phyloP scores from a whole-genome alignment of 139 green algal species.

The Ettlia oleoabundans region DNA sequence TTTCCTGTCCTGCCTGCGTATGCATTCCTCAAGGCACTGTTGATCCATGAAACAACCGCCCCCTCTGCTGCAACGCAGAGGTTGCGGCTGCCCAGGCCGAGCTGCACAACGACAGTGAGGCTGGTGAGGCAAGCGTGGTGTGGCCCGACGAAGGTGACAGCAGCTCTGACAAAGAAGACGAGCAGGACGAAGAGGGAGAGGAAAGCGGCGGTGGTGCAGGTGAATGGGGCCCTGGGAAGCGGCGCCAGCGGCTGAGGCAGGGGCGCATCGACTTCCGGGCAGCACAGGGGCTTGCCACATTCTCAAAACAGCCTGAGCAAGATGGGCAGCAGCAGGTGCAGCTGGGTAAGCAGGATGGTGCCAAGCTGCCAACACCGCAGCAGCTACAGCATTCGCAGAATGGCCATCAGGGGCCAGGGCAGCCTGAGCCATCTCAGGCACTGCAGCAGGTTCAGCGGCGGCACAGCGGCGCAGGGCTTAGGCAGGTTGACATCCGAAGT shows the following conservation, averaged over 20 bases:
- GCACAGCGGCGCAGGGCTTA: not conserved
- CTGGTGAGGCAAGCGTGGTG: slow-evolving; percentile 20
- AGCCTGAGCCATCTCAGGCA: not conserved
- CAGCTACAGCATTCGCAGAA: not conserved
- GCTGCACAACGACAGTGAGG: slow-evolving; percentile 35
- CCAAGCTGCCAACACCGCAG: too few relatives aligned
- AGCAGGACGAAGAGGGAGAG: not conserved
- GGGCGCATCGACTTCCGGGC: too few relatives aligned
- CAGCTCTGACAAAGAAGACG: not conserved
- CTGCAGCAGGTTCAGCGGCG: not conserved
- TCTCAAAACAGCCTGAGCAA: too few relatives aligned
- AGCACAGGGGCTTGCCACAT: too few relatives aligned
- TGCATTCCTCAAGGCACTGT: too few relatives aligned
- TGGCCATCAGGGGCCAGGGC: not conserved
- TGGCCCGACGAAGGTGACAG: slow-evolving; percentile 16
- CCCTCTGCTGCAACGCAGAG: not conserved
- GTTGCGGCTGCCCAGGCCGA: not conserved
- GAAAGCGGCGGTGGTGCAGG: not conserved
- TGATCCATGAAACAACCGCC: too few relatives aligned
- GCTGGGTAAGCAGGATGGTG: too few relatives aligned
- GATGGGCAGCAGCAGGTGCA: too few relatives aligned
- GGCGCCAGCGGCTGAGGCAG: not conserved
- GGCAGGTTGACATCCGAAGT: slow-evolving; percentile 25
- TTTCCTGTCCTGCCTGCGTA: not conserved
- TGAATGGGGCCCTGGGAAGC: not conserved